Base-by-base conservation (phyloP, 2,329 filamentous ascomycete species). In the Trichoderma oligosporum region DNA sequence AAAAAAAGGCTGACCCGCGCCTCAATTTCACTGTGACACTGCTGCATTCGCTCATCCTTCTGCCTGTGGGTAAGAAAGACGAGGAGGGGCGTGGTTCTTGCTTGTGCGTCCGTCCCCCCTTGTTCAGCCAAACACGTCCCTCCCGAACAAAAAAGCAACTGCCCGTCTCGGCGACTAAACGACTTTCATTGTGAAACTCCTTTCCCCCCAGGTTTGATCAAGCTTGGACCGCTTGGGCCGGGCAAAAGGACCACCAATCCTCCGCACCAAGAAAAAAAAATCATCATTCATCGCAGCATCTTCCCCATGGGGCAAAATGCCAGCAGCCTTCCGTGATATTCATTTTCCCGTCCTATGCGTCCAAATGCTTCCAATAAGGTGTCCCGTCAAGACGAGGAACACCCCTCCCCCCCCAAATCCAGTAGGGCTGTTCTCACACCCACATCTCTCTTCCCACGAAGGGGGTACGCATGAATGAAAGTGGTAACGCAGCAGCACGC, bases 21-120 rank as follows among this genome's bases (percentile, higher is more conserved):
- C 36, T 7, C 14, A 7, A 33, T 22, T 9, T 36, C 41, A 20
- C 51, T 45, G 51, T 55, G 51, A 22, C 51, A 55, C 51, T 33
- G 35, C 31, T 41, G 24, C 35, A 41, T 39, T 54, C 41, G 41
- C 51, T 38, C 51, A 46, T 55, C 51, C 41, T 55, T 46, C 51
- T 46, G 39, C 41, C 41, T 54, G 39, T 45, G 41, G 51, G 41
- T 31, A 45, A 45, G 51, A 44, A 38, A 31, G 31, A 45, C 51
- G 51, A 45, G 22, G 29, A 36, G 16, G 51, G 51, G 33, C 31
- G 39, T 29, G 11, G 38, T 31, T 31, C 20, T 41, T 41, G 38
- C 18, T 42, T 54, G 47, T 51, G 41, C 36, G 24, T 29, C 35
- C 48, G 4, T 22, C 16, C 42, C 2, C 25, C 31, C 31, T 29